phyloP scores from a whole-genome alignment of 2,329 filamentous ascomycete species.

The Juglanconis juglandina region DNA sequence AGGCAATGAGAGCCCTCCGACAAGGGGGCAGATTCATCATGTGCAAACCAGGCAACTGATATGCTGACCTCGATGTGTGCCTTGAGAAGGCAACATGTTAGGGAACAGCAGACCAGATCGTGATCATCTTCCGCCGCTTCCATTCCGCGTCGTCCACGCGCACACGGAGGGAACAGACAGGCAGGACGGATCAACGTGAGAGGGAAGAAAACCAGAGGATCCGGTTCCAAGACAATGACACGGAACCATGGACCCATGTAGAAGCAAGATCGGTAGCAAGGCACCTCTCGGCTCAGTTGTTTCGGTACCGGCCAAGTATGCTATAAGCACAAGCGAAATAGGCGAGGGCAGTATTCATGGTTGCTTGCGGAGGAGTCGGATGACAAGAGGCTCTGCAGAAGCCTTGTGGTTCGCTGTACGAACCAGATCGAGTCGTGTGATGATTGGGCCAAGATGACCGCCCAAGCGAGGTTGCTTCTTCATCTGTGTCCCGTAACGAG shows the following conservation, averaged over 20 bases:
- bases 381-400: not conserved
- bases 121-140: not conserved
- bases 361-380: not conserved
- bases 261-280: not conserved
- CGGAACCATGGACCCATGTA: too few relatives aligned
- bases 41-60: not conserved
- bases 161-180: too few relatives aligned
- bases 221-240: too few relatives aligned
- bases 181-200: too few relatives aligned
- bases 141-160: not conserved
- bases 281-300: not conserved
- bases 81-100: not conserved
- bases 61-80: not conserved
- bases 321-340: not conserved
- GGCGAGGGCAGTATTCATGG: not conserved
- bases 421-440: not conserved
- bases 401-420: constrained; percentile 5
- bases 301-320: not conserved
- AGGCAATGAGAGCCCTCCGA: not conserved
- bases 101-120: not conserved
- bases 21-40: not conserved
- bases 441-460: not conserved
- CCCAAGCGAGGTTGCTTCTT: not conserved
- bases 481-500: not conserved
- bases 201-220: too few relatives aligned